phyloP scores from a whole-genome alignment of 2,329 filamentous ascomycete genomes.

The Diaporthe citriasiana region DNA sequence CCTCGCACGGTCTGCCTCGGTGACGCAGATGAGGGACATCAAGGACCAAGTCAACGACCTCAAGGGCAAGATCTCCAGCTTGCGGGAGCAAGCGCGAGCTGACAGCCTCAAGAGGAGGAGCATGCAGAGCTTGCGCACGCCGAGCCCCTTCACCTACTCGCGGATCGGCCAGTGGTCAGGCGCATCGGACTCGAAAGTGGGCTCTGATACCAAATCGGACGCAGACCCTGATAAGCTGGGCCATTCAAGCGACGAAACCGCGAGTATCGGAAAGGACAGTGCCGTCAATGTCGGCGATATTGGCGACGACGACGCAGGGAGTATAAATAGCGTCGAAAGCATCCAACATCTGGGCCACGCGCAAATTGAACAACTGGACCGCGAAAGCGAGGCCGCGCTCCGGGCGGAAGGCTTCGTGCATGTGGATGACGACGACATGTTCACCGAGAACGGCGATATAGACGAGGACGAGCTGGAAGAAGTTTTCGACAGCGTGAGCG shows the following conservation, averaged over 20 bases:
- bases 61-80: conserved; percentile 84
- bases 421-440: conserved; percentile 55
- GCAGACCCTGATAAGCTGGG: conserved; percentile 34
- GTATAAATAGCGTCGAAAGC: conserved; percentile 49
- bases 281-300: conserved; percentile 46
- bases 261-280: conserved; percentile 29
- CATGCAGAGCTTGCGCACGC: conserved; percentile 79
- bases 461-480: conserved; percentile 50
- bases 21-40: conserved; percentile 79
- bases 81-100: conserved; percentile 83
- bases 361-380: conserved; percentile 46
- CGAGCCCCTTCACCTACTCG: conserved; percentile 84
- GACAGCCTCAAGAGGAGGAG: conserved; percentile 85
- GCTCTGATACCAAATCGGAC: conserved; percentile 40
- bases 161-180: conserved; percentile 65
- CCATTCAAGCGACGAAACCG: conserved; percentile 31
- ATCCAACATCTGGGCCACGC: conserved; percentile 45
- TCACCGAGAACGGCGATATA: conserved; percentile 55
- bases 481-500: conserved; percentile 63
- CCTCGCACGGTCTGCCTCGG: conserved; percentile 77
- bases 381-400: conserved; percentile 48
- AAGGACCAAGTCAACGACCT: conserved; percentile 89
- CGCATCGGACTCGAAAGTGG: conserved; percentile 31
- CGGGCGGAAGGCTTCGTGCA: conserved; percentile 45
- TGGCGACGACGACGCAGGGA: conserved; percentile 49